These are phyloP conservation scores for Xylariaceae sp. DNA, from an alignment of 2,329 filamentous ascomycete genomes.

Conservation along the genomic window DNA sequence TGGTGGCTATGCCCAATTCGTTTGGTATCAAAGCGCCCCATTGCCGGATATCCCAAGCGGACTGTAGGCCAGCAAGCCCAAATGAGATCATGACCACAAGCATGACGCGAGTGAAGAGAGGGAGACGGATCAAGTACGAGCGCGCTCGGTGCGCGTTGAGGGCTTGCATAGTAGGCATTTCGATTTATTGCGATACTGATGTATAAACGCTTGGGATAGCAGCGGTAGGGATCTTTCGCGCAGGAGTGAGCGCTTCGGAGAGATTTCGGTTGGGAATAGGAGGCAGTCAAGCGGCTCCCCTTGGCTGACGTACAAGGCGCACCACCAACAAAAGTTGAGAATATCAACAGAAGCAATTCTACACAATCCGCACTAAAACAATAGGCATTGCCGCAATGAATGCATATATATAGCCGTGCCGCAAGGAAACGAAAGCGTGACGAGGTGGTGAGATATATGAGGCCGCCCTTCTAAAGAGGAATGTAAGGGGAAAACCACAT, in stretches of 20 bases:
- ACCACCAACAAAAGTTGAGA: not conserved
- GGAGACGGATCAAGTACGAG: constrained; percentile 79
- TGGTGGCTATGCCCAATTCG: constrained; percentile 58
- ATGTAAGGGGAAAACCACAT: not conserved
- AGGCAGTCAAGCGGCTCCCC: not conserved
- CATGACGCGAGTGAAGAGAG: constrained; percentile 75
- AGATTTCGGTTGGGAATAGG: not conserved
- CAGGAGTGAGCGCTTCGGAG: not conserved
- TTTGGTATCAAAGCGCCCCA: constrained; percentile 78
- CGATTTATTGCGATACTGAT: constrained; percentile 10
- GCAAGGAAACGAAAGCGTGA: not conserved
- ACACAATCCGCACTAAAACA: not conserved
- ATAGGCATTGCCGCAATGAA: not conserved
- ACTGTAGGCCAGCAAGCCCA: constrained; percentile 66
- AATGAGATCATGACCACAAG: constrained; percentile 62
- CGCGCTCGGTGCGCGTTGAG: constrained; percentile 72
- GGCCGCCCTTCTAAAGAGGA: not conserved
- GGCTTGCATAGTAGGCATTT: constrained; percentile 38
- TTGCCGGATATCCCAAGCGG: constrained; percentile 65
- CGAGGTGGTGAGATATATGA: not conserved
- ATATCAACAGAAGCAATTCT: not conserved
- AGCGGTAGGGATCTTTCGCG: not conserved
- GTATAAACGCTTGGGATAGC: not conserved
- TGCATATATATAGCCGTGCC: not conserved
- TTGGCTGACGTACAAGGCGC: not conserved